phyloP scores from a whole-genome alignment of 148 eudicot species.

The Chenopodium suecicum region DNA sequence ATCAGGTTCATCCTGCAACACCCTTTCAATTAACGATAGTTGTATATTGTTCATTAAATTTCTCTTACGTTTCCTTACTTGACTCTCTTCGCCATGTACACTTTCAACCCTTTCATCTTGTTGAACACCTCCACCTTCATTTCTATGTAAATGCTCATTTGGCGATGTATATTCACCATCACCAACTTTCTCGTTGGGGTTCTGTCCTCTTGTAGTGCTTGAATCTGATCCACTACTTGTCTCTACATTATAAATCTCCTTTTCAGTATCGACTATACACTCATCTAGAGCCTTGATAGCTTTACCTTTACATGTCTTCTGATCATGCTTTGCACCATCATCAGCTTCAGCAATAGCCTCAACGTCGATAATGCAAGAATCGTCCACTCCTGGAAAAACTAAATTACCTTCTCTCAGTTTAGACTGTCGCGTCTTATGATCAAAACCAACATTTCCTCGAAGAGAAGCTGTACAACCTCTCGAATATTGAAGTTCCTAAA shows the following conservation, averaged over 20 bases:
- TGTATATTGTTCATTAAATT: constrained; percentile 81
- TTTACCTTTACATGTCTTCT: constrained; percentile 32
- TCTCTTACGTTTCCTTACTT: constrained; percentile 72
- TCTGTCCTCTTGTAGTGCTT: constrained; percentile 61
- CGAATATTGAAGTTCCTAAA: constrained; percentile 52
- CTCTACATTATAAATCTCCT: constrained; percentile 45
- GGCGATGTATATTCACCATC: constrained; percentile 36
- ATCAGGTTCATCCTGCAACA: constrained; percentile 73
- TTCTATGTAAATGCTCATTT: constrained; percentile 33
- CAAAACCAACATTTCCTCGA: constrained; percentile 30
- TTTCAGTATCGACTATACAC: constrained; percentile 35
- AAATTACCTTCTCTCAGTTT: constrained; percentile 56
- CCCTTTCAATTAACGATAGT: constrained; percentile 58
- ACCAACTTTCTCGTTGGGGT: constrained; percentile 30
- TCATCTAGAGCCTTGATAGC: constrained; percentile 26
- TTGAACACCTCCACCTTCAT: constrained; percentile 32
- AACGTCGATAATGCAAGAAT: constrained; percentile 25
- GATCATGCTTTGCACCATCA: constrained; percentile 35
- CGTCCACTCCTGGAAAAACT: constrained; percentile 45
- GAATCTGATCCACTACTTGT: constrained; percentile 83
- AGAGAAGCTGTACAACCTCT: constrained; percentile 36
- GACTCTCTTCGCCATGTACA: constrained; percentile 50
- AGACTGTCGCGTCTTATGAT: constrained; percentile 32
- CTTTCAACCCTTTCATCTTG: constrained; percentile 57
- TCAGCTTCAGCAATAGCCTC: constrained; percentile 38